Conservation (phyloP, 768 basidiomycete species). For the Psilocybe subaeruginosa region DNA sequence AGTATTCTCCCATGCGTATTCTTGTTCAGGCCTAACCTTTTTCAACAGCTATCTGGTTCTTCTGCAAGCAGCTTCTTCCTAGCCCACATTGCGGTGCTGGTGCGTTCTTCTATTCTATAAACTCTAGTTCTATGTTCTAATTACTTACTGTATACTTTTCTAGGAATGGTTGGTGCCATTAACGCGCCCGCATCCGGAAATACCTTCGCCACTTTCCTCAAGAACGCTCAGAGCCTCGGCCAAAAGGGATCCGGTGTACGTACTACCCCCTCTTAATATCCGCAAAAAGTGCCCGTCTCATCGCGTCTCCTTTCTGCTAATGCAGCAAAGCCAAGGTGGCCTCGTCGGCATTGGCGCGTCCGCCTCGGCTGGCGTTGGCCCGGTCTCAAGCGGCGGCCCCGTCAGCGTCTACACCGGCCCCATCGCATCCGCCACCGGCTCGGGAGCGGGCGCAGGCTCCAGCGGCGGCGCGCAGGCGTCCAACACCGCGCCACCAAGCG, state of each 20-base stretch:
- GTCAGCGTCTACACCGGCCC: slow-evolving; percentile 19
- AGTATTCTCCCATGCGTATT: slow-evolving; percentile 15
- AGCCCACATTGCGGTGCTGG: slow-evolving; percentile 43
- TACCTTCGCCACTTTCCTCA: slow-evolving; percentile 41
- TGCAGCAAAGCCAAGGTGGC: slow-evolving; percentile 42
- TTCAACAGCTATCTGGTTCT: slow-evolving; percentile 55
- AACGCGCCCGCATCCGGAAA: slow-evolving; percentile 50
- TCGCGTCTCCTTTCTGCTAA: background rate
- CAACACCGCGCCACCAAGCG: background rate
- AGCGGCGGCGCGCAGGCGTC: too few species aligned
- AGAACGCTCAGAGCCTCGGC: slow-evolving; percentile 31
- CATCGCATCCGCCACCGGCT: slow-evolving; percentile 10
- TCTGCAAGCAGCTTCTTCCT: slow-evolving; percentile 51
- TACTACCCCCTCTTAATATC: background rate
- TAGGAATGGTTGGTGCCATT: slow-evolving; percentile 55
- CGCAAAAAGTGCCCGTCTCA: background rate
- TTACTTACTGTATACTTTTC: background rate
- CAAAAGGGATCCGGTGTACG: slow-evolving; percentile 26
- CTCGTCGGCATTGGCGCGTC: slow-evolving; percentile 52
- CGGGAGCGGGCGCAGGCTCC: background rate
- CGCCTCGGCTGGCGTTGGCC: slow-evolving; percentile 46
- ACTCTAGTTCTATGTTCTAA: background rate
- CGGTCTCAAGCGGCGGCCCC: slow-evolving; percentile 34
- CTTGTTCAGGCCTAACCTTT: slow-evolving; percentile 9
- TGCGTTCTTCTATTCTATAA: slow-evolving; percentile 8